Conservation (phyloP, 1,284 basidiomycete species). For the Melampsora occidentalis region DNA sequence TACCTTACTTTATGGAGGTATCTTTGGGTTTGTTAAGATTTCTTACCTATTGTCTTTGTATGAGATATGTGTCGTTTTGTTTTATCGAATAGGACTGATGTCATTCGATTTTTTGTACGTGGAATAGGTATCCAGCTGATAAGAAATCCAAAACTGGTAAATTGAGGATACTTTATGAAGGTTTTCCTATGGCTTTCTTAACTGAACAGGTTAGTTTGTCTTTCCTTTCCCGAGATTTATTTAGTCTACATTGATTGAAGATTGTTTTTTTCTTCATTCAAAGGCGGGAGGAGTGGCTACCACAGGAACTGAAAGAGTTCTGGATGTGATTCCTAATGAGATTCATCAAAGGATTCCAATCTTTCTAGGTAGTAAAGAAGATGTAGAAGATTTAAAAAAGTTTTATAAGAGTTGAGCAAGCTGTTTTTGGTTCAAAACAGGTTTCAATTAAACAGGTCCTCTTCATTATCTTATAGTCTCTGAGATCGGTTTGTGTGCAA, state of each 20-base stretch:
- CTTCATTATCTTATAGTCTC: too few species aligned
- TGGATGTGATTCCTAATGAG: slow-evolving; percentile 81
- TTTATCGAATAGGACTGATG: not conserved
- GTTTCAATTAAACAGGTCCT: too few species aligned
- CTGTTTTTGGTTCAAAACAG: too few species aligned
- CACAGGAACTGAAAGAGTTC: slow-evolving; percentile 83
- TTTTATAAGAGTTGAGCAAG: slow-evolving; percentile 62
- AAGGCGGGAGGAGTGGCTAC: slow-evolving; percentile 95
- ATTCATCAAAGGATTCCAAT: slow-evolving; percentile 94
- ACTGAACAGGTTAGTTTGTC: slow-evolving; percentile 74
- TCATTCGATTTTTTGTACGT: too few species aligned
- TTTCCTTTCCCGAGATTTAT: slow-evolving; percentile 20
- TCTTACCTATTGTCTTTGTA: too few species aligned
- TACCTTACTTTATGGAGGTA: slow-evolving; percentile 94
- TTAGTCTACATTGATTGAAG: slow-evolving; percentile 28
- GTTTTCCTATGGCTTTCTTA: slow-evolving; percentile 98
- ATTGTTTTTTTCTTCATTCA: not conserved
- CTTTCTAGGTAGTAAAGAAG: slow-evolving; percentile 90
- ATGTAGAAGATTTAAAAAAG: slow-evolving; percentile 82
- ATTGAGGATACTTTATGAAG: slow-evolving; percentile 91
- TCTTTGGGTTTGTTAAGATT: slow-evolving; percentile 66
- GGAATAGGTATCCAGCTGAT: slow-evolving; percentile 75
- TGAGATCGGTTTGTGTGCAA: too few species aligned
- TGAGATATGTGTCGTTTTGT: too few species aligned
- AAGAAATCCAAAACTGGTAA: slow-evolving; percentile 97